phyloP scores from a whole-genome alignment of 2,329 filamentous ascomycete species.

The Metarhizium sp. region DNA sequence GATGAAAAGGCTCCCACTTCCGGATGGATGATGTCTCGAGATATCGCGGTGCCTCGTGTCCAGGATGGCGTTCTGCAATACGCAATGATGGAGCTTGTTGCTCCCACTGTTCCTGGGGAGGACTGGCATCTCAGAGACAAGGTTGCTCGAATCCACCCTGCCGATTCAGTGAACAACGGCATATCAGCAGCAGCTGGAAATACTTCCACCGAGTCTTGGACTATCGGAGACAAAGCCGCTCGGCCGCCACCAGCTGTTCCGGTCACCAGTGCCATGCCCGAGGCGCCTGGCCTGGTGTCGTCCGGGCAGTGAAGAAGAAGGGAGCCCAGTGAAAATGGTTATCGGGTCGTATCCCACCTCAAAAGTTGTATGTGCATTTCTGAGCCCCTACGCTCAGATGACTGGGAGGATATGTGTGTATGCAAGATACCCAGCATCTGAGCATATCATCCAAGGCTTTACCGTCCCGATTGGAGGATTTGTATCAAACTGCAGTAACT shows the following conservation, averaged over 20 bases:
- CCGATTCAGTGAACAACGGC: conserved; percentile 3
- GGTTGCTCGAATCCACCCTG: conserved; percentile 3
- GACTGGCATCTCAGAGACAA: conserved; percentile 26
- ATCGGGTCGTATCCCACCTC: not conserved
- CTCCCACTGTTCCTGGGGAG: conserved; percentile 25
- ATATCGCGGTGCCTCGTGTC: conserved; percentile 36
- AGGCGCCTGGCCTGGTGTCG: not conserved
- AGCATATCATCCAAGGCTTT: not conserved
- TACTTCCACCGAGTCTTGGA: conserved; percentile 21
- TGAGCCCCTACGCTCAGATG: not conserved
- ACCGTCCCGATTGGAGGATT: not conserved
- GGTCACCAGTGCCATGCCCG: conserved; percentile 6
- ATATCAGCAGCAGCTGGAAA: conserved; percentile 1
- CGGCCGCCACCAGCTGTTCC: conserved; percentile 7
- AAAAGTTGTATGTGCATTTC: conserved; percentile 1
- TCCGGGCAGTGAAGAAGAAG: not conserved
- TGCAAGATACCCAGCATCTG: conserved; percentile 1
- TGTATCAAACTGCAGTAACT: not conserved
- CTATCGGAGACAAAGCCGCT: conserved; percentile 16
- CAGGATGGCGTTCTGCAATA: conserved; percentile 38
- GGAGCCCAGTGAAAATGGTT: not conserved
- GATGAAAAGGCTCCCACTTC: conserved; percentile 22
- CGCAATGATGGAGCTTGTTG: conserved; percentile 35
- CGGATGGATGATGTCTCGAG: conserved; percentile 22
- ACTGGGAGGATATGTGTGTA: conserved; percentile 3